A percentile compares a stretch with the other conserved stretches of the same genome.
These are phyloP conservation scores for Chaetomiaceae sp. DNA, from an alignment of 2,329 filamentous ascomycete genomes.

Conservation along the genomic window DNA sequence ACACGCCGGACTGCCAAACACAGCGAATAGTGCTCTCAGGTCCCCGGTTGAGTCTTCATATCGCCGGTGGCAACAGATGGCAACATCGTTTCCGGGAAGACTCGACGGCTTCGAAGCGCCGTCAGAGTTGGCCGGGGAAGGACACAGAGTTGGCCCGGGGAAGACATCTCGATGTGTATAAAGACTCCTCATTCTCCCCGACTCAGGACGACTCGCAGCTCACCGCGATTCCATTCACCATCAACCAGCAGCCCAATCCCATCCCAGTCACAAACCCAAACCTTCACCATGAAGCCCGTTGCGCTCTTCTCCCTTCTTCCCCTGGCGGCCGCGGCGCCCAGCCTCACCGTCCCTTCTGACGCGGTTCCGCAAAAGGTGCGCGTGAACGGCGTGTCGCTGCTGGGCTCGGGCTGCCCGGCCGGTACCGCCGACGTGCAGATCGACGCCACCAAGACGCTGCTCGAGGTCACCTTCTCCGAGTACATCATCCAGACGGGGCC, in stretches of 20 bases:
- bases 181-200: too few relatives aligned
- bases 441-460: conserved; percentile 20
- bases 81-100: neutral
- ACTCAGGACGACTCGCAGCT: too few relatives aligned
- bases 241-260: neutral
- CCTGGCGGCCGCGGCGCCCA: conserved; percentile 13
- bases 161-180: neutral
- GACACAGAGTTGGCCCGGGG: too few relatives aligned
- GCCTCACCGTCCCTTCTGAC: conserved; percentile 7
- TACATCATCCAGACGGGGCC: conserved; percentile 22
- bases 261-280: neutral
- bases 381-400: conserved; percentile 14
- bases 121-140: too few relatives aligned
- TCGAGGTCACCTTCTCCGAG: conserved; percentile 24
- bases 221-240: neutral
- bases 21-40: neutral
- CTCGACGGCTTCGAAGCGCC: too few relatives aligned
- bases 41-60: neutral
- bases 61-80: too few relatives aligned
- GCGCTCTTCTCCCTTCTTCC: conserved; percentile 9
- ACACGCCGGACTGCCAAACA: conserved; percentile 10
- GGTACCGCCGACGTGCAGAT: conserved; percentile 19
- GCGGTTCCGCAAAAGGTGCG: conserved; percentile 7
- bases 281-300: conserved; percentile 9
- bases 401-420: conserved; percentile 18